These are phyloP conservation scores for Backusella sp. DNA, from an alignment of 192 early-diverging fungal species.

Conservation along the genomic window DNA sequence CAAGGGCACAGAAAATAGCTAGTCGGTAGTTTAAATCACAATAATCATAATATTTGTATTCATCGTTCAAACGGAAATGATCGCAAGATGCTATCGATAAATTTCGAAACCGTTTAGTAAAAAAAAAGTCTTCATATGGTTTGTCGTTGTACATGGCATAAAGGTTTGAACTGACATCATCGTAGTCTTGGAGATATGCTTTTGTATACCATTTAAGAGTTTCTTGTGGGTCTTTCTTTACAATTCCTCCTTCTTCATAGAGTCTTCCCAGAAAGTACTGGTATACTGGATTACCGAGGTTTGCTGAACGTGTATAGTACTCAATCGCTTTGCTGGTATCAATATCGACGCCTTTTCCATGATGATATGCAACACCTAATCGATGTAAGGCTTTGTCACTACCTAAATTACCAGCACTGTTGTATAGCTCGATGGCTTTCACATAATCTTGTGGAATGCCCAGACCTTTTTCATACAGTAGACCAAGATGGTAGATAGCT, in stretches of 20 bases:
- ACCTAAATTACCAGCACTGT: too few relatives aligned
- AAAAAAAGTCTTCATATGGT: not conserved
- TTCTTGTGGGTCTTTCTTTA: not conserved
- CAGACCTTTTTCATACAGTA: not conserved
- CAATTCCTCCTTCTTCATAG: not conserved
- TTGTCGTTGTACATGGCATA: not conserved
- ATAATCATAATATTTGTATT: too few relatives aligned
- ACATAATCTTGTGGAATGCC: not conserved
- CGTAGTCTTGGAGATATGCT: not conserved
- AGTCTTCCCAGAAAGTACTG: not conserved
- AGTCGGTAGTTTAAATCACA: too few relatives aligned
- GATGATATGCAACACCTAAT: not conserved
- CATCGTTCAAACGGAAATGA: too few relatives aligned
- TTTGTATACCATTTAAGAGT: not conserved
- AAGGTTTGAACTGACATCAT: not conserved
- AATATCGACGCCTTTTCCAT: not conserved
- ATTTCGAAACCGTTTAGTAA: not conserved
- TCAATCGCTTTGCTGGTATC: not conserved
- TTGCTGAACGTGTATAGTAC: not conserved
- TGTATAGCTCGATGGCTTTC: not conserved
- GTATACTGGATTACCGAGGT: too few relatives aligned
- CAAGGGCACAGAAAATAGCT: too few relatives aligned
- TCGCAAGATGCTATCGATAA: too few relatives aligned
- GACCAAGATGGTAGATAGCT: not conserved
- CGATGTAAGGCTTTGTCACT: not conserved